Evolutionary conservation across 2,329 filamentous ascomycete genomes (phyloP).

Genomic region (Chlorencoelia australis): DNA sequence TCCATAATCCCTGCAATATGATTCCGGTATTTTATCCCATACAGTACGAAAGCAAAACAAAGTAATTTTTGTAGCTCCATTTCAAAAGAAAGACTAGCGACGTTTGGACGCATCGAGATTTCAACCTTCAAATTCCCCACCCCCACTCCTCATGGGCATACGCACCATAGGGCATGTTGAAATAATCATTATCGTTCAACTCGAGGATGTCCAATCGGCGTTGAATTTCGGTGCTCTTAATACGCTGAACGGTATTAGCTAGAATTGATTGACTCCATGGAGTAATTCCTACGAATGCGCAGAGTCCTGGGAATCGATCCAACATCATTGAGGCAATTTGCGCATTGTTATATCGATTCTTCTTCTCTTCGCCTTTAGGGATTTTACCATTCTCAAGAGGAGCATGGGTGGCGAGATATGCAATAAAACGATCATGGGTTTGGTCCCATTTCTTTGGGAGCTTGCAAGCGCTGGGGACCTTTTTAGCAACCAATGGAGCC

Average conservation of each 20-base stretch:
- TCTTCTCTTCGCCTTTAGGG: slow-evolving; percentile 1
- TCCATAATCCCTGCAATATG: too few relatives aligned
- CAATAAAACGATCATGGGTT: slow-evolving; percentile 8
- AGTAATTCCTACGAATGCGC: background rate
- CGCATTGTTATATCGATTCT: background rate
- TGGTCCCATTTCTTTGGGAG: slow-evolving; percentile 5
- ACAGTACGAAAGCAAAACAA: too few relatives aligned
- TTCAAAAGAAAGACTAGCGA: too few relatives aligned
- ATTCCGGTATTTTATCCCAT: too few relatives aligned
- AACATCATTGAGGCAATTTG: slow-evolving; percentile 1
- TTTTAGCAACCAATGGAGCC: slow-evolving; percentile 7
- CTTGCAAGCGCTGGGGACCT: slow-evolving; percentile 4
- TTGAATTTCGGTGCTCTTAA: slow-evolving; percentile 2
- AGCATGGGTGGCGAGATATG: slow-evolving; percentile 7
- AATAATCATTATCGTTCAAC: slow-evolving; percentile 4
- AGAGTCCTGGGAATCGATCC: slow-evolving; percentile 3
- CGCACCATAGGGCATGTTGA: slow-evolving; percentile 5
- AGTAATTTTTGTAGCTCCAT: too few relatives aligned
- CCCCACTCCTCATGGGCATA: slow-evolving; percentile 6
- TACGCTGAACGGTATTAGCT: slow-evolving; percentile 2
- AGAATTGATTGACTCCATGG: background rate
- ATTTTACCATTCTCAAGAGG: slow-evolving; percentile 4
- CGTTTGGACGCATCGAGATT: too few relatives aligned
- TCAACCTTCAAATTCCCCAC: slow-evolving; percentile 4
- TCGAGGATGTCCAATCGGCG: slow-evolving; percentile 4